Base-by-base conservation (phyloP, 2,329 filamentous ascomycete genomes). In the Berkeleyomyces basicola region DNA sequence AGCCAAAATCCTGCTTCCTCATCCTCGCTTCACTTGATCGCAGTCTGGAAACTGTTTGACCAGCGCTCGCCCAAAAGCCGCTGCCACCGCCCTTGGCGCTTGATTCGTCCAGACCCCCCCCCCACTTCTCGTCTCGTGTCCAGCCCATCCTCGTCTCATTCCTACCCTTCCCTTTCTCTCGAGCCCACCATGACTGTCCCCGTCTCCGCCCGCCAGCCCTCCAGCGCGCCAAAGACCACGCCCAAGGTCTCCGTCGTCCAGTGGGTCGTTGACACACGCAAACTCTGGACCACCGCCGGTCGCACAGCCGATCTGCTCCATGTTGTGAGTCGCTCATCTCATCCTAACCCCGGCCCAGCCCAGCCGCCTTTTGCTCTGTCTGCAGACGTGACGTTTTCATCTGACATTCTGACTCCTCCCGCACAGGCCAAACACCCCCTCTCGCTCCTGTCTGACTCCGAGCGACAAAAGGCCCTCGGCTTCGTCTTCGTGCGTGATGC, bases 401-500 rank as follows among this genome's bases (percentile, higher is more conserved):
- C 46, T 53, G 53, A 39, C 53, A 40, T 10, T 16, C 14, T 16
- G 10, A 36, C 47, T 39, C 53, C 16, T 51, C 59, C 9, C 42
- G 5, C 51, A 23, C 64, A 84, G 80, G 82, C 82, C 51, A 71
- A 76, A n/a, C 73, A 77, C 55, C 78, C 79, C 31, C 72, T 86
- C 43, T 71, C 74, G 7, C 74, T 85, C 37, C 75, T 85, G 58
- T 72, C 75, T 1, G 67, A 73, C 1, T 73, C 79, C 7, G 86
- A 90, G 70, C 80, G 79, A 65, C 71, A 78, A 60, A 72, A 74
- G 11, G 79, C 85, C 40, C 76, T 84, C 7, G 77, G 77, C 63
- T 88, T 82, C 74, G 81, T 82, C 74, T 82, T 85, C 71, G 75
- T 85, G 67, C 77, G 80, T 69, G 88, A 91, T 73, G 87, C 87